Percentiles rank a stretch among this genome's conserved stretches.
Conservation (phyloP, 2,329 filamentous ascomycete species). For the Claviceps fusiformis region DNA sequence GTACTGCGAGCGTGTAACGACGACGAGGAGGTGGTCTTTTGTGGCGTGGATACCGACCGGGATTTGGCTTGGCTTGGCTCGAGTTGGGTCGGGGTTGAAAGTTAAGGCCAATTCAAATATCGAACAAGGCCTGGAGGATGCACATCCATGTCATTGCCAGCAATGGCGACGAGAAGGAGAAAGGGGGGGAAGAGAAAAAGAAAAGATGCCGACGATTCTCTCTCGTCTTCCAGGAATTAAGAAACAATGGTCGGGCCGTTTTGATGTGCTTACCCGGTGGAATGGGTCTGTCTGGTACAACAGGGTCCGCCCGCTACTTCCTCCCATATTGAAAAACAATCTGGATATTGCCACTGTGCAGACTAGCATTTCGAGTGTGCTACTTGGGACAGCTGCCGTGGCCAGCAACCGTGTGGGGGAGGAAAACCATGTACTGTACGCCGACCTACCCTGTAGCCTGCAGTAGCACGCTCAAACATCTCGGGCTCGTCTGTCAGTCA, state of each 20-base stretch:
- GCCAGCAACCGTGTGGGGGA: not conserved
- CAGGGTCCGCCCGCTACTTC: too few relatives aligned
- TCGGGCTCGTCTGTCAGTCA: not conserved
- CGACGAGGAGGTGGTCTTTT: not conserved
- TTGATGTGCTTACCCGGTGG: not conserved
- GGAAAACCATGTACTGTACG: not conserved
- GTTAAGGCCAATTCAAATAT: not conserved
- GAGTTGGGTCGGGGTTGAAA: not conserved
- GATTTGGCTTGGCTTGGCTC: not conserved
- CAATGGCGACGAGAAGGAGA: not conserved
- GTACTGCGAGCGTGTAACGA: not conserved
- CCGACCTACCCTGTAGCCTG: not conserved
- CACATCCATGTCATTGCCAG: not conserved
- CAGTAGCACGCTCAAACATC: not conserved
- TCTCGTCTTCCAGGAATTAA: not conserved
- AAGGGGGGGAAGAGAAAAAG: not conserved
- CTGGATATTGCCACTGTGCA: not conserved
- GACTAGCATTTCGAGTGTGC: not conserved
- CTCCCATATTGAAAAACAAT: too few relatives aligned
- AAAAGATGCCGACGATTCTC: not conserved
- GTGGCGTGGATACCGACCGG: not conserved
- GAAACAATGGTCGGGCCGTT: not conserved
- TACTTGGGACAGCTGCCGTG: not conserved
- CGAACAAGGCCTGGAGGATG: not conserved
- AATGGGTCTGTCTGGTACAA: too few relatives aligned